These are phyloP conservation scores for Trichoderma atrobrunneum DNA, from an alignment of 2,329 filamentous ascomycete genomes.

Conservation along the genomic window DNA sequence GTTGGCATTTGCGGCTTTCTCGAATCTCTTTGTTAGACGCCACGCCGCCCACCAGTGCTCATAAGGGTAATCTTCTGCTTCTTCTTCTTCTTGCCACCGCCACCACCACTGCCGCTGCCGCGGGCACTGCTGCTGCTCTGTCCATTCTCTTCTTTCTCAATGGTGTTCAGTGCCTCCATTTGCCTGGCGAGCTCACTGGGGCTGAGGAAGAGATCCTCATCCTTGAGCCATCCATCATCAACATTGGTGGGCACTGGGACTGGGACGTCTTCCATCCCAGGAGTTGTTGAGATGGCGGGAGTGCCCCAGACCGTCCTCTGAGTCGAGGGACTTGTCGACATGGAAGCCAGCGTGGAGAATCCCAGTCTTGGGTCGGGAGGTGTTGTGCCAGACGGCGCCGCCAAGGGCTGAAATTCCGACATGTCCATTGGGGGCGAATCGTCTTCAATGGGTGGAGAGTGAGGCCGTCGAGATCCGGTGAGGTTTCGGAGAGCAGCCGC, in stretches of 20 bases:
- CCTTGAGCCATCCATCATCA: slow-evolving; percentile 84
- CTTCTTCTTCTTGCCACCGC: slow-evolving; percentile 62
- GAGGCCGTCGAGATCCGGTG: slow-evolving; percentile 39
- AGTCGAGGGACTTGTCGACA: slow-evolving; percentile 76
- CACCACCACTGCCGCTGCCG: slow-evolving; percentile 28
- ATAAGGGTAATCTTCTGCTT: slow-evolving; percentile 71
- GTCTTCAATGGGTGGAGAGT: slow-evolving; percentile 37
- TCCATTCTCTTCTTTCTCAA: slow-evolving; percentile 29
- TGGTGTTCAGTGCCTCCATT: slow-evolving; percentile 52
- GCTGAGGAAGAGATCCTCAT: slow-evolving; percentile 59
- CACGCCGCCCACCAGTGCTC: slow-evolving; percentile 61
- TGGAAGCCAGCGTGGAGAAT: slow-evolving; percentile 68
- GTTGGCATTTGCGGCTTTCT: background rate
- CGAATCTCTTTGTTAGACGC: slow-evolving; percentile 31
- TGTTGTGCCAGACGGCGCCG: slow-evolving; percentile 47
- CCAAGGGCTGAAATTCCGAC: slow-evolving; percentile 65
- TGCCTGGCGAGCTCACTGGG: slow-evolving; percentile 59
- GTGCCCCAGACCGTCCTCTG: slow-evolving; percentile 93
- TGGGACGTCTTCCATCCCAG: slow-evolving; percentile 45
- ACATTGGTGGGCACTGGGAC: slow-evolving; percentile 25
- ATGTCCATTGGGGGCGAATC: slow-evolving; percentile 45
- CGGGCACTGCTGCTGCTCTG: slow-evolving; percentile 22
- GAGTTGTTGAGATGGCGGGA: slow-evolving; percentile 59
- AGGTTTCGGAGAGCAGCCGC: slow-evolving; percentile 62
- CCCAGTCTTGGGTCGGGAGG: slow-evolving; percentile 57